Conservation (phyloP, 2,329 filamentous ascomycete genomes). For the Phaeosphaeriaceae sp. region DNA sequence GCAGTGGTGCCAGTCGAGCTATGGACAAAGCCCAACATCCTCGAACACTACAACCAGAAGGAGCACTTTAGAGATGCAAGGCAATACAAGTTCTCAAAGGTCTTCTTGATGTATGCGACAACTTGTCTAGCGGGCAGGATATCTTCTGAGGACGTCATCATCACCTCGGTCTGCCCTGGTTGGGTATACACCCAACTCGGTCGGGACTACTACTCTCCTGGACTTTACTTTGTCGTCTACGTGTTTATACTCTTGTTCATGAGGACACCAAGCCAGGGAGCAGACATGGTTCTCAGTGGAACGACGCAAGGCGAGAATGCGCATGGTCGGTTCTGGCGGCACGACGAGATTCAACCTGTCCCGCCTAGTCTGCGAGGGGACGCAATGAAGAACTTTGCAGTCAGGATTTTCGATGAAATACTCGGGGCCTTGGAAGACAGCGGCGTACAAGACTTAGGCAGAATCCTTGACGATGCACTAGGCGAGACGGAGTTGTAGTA, state of each 20-base stretch:
- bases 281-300: slow-evolving; percentile 42
- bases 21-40: slow-evolving; percentile 29
- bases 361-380: slow-evolving; percentile 36
- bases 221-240: slow-evolving; percentile 28
- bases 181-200: slow-evolving; percentile 38
- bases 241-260: slow-evolving; percentile 31
- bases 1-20: slow-evolving; percentile 32
- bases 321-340: slow-evolving; percentile 47
- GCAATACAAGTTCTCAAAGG: slow-evolving; percentile 44
- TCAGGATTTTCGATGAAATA: slow-evolving; percentile 45
- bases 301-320: slow-evolving; percentile 41
- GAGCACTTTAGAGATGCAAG: slow-evolving; percentile 32
- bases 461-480: slow-evolving; percentile 14
- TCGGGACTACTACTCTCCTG: slow-evolving; percentile 39
- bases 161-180: slow-evolving; percentile 48
- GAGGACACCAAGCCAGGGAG: slow-evolving; percentile 36
- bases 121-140: slow-evolving; percentile 34
- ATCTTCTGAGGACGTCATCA: slow-evolving; percentile 39
- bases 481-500: slow-evolving; percentile 1
- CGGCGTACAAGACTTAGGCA: slow-evolving; percentile 26
- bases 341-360: slow-evolving; percentile 41
- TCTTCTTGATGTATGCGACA: slow-evolving; percentile 45
- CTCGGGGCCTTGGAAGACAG: slow-evolving; percentile 38
- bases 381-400: slow-evolving; percentile 38
- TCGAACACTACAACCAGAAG: slow-evolving; percentile 38